A percentile compares a stretch with the other conserved stretches of the same genome.
Conservation (phyloP, 2,329 filamentous ascomycete species). For the Cladophialophora exuberans region DNA sequence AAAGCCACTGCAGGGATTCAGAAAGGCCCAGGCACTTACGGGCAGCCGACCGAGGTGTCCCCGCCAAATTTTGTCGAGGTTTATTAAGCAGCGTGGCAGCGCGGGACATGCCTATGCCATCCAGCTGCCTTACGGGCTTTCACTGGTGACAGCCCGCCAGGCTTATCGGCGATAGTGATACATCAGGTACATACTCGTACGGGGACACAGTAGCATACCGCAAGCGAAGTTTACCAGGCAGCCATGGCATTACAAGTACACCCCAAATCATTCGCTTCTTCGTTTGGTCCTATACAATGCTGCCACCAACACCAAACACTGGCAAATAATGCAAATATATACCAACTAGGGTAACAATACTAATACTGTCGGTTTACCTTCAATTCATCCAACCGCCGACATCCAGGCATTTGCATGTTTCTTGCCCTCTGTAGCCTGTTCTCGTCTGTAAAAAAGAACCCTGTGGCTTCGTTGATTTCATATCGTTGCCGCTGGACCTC, state of each 20-base stretch:
- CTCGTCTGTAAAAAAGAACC: constrained; percentile 83
- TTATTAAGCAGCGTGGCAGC: too few relatives aligned
- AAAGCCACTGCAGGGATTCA: constrained; percentile 6
- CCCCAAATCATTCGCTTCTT: background rate
- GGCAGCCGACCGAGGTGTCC: background rate
- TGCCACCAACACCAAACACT: constrained; percentile 25
- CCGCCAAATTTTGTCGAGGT: too few relatives aligned
- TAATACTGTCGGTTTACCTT: constrained; percentile 41
- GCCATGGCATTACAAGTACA: too few relatives aligned
- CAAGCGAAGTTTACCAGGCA: too few relatives aligned
- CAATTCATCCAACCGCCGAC: constrained; percentile 58
- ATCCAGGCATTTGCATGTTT: constrained; percentile 63
- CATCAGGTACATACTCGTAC: too few relatives aligned
- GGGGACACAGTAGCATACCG: too few relatives aligned
- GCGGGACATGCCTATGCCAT: too few relatives aligned
- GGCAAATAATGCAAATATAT: constrained; percentile 15
- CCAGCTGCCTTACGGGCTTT: too few relatives aligned
- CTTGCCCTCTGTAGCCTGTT: constrained; percentile 76
- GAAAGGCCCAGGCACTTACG: background rate
- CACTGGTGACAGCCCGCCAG: too few relatives aligned
- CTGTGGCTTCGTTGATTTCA: constrained; percentile 76
- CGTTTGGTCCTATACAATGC: constrained; percentile 4
- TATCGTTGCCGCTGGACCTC: constrained; percentile 69
- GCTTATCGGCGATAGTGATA: too few relatives aligned
- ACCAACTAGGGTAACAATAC: constrained; percentile 15